Evolutionary conservation across 495 filamentous ascomycete species (phyloP), one percentile per base, ranked within the genome.

Genomic region (Penicillium daleae): DNA sequence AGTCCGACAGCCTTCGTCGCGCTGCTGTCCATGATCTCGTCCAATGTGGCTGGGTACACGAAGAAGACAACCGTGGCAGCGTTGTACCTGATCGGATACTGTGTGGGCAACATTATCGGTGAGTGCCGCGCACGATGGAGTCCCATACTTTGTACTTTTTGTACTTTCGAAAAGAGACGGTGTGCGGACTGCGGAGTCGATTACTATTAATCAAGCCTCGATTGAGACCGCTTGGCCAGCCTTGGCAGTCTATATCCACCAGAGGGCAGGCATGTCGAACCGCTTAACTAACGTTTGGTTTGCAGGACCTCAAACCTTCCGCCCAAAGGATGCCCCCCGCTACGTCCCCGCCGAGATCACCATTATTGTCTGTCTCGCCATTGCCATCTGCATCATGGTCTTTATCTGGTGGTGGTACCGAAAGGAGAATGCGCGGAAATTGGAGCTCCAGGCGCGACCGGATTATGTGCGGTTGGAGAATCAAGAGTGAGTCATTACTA

Each of bases 11-110:
- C 73, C 75, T 78, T 79, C 31, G 74, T 80, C 1, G 76, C 77
- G 1, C 62, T 81, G 13, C 50, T 79, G 27, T 83, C 85, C 1
- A 77, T 90, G 56, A 85, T 89, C 48, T 82, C 82, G 0, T 85
- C 82, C 22, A 91, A 92, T 62, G 83, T 90, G 7, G 86, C 88
- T 0, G 88, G 89, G 19, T 91, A 89, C 70, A 91, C 89, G 10
- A 90, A 91, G 76, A 91, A 90, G 73, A 91, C 88, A 0, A 91
- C 88, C 0, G 85, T 90, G 1, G 87, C 87, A 0, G 88, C 87
- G 0, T 70, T 92, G 55, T 90, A 89, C 60, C 71, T 92, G n/a
- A 86, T 90, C 44, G 82, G 79, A 1, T 90, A 89, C 61, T 89
- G 86, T 63, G 80, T 78, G 19, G 70, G 70, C 17, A 73, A 73